Base-by-base conservation (phyloP, 2,329 filamentous ascomycete species). In the Penicillium crustosum region DNA sequence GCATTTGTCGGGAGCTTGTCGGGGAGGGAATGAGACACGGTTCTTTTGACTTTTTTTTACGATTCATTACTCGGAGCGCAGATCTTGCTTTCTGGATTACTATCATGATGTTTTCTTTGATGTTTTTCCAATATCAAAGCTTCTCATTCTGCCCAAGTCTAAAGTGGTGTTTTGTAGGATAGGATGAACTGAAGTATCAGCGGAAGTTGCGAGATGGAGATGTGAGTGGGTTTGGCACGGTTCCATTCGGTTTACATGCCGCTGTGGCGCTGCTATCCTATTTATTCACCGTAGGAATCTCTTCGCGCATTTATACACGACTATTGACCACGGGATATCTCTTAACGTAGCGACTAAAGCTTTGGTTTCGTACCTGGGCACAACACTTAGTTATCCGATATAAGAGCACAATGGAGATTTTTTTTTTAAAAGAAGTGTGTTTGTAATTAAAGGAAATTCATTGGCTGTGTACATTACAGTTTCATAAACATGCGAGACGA, bases 401-500 rank as follows among this genome's bases (percentile, higher is more conserved):
- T 54, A 58, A 38, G 48, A 48, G 17, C 21, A 42, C 17, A 59
- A 21, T 43, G 13, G n/a, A 35, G 23, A 15, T 6, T 4, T n/a
- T 45, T 45, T 33, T 45, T 58, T 29, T 13, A 3, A 4, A 13
- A 44, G 10, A 44, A 55, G 57, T 44, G 61, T 49, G 36, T 31
- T 31, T 44, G 57, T 57, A 61, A 61, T 55, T 64, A 45, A 53
- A 58, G 36, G 64, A 64, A 66, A 56, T 61, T 68, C 65, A 63
- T 67, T 57, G 61, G 65, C 66, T 67, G 69, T 70, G 68, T 73
- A 73, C 71, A 72, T 73, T 73, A 73, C 62, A 73, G 62, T 57
- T 70, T 69, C 67, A 64, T 70, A 60, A 69, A 64, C 55, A 61
- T 59, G 53, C 48, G n/a, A n/a, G 33, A 49, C 33, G n/a, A 49